Evolutionary conservation across 2,329 filamentous ascomycete genomes (phyloP), one percentile per base, ranked within the genome.

Genomic region (Trichoderma breve): DNA sequence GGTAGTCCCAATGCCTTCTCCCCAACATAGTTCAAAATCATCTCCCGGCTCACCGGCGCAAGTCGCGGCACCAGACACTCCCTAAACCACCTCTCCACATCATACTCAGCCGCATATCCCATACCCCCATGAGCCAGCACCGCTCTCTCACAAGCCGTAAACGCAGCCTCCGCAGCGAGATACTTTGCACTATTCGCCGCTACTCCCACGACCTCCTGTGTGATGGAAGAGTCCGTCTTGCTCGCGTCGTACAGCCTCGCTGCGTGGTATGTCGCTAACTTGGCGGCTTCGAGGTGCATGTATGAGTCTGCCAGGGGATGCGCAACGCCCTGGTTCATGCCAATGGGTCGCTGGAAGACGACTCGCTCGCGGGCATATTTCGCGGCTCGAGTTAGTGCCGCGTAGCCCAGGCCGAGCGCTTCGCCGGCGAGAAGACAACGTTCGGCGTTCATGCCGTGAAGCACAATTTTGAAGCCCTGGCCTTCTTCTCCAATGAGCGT

Each of bases 361-460:
- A 90, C 84, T 0, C 92, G 85, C 47, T 92, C 90, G 66, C 86
- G 84, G 0, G 92, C 91, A 75, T 94, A 94, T 21, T 83, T 83
- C 0, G 89, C 85, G 0, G 92, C 92, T 74, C 84, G 88, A 71
- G 84, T 83, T 32, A 90, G 81, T 11, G 89, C 93, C 0, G 90
- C 92, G 76, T 96, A 96, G 0, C 93, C 93, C 0, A 97, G 82
- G 0, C 93, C 93, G 0, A 96, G 84, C 0, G 93, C 93, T 82
- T 96, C 93, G 28, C 93, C 93, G 1, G 92, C 93, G 0, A 94
- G 83, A 0, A 94, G 85, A 77, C 92, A 93, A 3, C 92, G 85
- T 79, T 94, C 92, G 0, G 92, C 92, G 74, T 94, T 94, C 91
- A 94, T 93, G 2, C 92, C 92, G 76, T 93, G 91, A 28, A 94